Evolutionary conservation across 2,329 filamentous ascomycete species (phyloP), one percentile per base, ranked within the genome.

Genomic region (Xylariaceae sp.): DNA sequence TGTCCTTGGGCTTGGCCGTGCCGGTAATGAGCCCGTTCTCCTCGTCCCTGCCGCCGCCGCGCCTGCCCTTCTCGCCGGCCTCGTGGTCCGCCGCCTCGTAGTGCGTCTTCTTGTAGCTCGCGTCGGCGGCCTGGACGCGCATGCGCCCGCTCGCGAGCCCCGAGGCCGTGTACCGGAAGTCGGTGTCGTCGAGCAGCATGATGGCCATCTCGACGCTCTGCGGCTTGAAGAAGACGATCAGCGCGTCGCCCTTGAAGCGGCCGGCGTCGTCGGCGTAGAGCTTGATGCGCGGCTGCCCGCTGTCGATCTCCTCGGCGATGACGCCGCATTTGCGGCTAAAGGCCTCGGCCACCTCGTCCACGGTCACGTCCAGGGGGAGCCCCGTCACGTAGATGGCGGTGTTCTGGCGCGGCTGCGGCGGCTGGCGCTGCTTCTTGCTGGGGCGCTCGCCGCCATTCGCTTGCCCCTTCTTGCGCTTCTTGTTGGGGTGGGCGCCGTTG

Each of bases 251-350:
- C 61, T 96, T 97, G 74, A 95, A 95, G 13, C 81, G 78, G 16
- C 89, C 93, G 1, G 83, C 67, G 1, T 85, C 80, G 60, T 96
- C 83, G 16, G 74, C 80, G 67, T 98, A 98, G 64, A 98, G 80
- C 68, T 95, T 97, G 66, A 98, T 91, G 29, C 93, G 84, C 34
- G 89, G 88, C 34, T 82, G 79, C 42, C 88, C 87, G 56, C 83
- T 89, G 58, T 96, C 90, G 50, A 95, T 90, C 65, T 95, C 87
- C 65, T 97, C 90, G 37, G 91, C 89, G 50, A 98, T 90, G 52
- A 97, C 85, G 45, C 90, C 90, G 57, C 80, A 94, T 62, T 88
- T 91, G 48, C 77, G 71, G 37, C 83, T 88, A 69, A 98, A 98
- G 19, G 87, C 73, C 18, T 89, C 79, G 52, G 85, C 77, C 13